These are phyloP conservation scores for Typha latifolia DNA, from an alignment of 176 grass and related monocot species.

Conservation along the genomic window DNA sequence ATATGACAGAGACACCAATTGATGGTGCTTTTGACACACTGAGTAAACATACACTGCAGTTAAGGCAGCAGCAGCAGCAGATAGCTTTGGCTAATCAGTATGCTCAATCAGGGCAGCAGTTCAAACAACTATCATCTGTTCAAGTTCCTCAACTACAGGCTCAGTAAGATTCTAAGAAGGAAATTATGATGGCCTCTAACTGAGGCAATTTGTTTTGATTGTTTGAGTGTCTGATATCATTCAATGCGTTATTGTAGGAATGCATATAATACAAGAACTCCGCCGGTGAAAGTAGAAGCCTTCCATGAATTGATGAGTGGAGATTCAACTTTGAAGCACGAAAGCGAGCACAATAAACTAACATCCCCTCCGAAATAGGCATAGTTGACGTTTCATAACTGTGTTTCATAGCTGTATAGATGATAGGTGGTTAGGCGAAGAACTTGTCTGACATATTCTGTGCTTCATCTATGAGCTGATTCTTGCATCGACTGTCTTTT, in stretches of 20 bases:
- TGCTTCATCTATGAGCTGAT: no score
- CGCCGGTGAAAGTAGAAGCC: constrained; percentile 77
- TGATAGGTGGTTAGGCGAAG: background rate
- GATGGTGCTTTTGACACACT: constrained; percentile 40
- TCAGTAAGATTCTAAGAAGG: constrained; percentile 21
- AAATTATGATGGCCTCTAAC: no score
- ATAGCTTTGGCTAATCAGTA: constrained; percentile 35
- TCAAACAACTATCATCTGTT: constrained; percentile 53
- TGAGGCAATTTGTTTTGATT: background rate
- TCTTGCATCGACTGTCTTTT: no score
- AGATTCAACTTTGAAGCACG: constrained; percentile 46
- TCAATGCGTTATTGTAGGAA: constrained; percentile 30
- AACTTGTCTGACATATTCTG: no score
- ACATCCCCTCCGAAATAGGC: constrained; percentile 50
- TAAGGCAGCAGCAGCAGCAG: constrained; percentile 52
- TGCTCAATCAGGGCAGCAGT: constrained; percentile 50
- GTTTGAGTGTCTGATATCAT: background rate
- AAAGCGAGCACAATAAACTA: constrained; percentile 62
- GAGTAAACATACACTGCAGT: constrained; percentile 36
- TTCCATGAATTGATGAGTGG: constrained; percentile 72
- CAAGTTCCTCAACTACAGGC: constrained; percentile 32
- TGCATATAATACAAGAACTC: constrained; percentile 56
- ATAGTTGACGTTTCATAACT: constrained; percentile 2
- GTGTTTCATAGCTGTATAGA: constrained; percentile 24
- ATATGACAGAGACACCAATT: constrained; percentile 54